phyloP scores from a whole-genome alignment of 495 filamentous ascomycete species.

The Aspergillus sclerotiicarbonarius region DNA sequence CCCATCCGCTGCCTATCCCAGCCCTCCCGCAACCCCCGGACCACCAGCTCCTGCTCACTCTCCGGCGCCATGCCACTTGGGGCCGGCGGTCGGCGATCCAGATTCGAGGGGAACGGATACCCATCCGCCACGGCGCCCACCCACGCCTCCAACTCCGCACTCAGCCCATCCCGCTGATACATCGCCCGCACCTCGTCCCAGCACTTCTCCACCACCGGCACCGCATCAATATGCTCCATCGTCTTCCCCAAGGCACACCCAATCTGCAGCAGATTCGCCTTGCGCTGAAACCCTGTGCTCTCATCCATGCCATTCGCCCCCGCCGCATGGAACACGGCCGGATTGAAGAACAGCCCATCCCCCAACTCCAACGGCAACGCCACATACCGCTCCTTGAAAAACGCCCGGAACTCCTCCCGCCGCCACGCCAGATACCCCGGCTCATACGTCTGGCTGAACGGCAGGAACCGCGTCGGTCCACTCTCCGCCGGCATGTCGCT shows the following conservation, averaged over 20 bases:
- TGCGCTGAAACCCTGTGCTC: conserved; percentile 37
- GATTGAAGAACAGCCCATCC: conserved; percentile 57
- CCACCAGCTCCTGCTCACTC: conserved; percentile 51
- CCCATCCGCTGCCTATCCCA: conserved; percentile 37
- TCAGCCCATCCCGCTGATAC: conserved; percentile 29
- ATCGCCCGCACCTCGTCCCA: conserved; percentile 38
- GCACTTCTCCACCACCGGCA: conserved; percentile 38
- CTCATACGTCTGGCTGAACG: conserved; percentile 51
- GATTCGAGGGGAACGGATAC: conserved; percentile 58
- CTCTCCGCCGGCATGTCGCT: conserved; percentile 51
- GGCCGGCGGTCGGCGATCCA: conserved; percentile 49
- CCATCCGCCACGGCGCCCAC: conserved; percentile 49
- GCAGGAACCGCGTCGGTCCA: conserved; percentile 54
- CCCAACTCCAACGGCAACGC: conserved; percentile 44
- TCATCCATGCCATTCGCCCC: conserved; percentile 45
- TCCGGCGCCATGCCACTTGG: conserved; percentile 54
- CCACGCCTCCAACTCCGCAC: conserved; percentile 34
- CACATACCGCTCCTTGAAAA: conserved; percentile 47
- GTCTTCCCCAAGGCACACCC: conserved; percentile 56
- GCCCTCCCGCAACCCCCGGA: conserved; percentile 38
- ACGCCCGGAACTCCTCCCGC: conserved; percentile 42
- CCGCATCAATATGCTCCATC: conserved; percentile 53
- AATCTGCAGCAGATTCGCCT: conserved; percentile 54
- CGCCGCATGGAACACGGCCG: conserved; percentile 56
- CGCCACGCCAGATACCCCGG: conserved; percentile 54